Evolutionary conservation across 345 rosid genomes (phyloP), one percentile per base, ranked within the genome.

Genomic region (Anastatica hierochuntica): DNA sequence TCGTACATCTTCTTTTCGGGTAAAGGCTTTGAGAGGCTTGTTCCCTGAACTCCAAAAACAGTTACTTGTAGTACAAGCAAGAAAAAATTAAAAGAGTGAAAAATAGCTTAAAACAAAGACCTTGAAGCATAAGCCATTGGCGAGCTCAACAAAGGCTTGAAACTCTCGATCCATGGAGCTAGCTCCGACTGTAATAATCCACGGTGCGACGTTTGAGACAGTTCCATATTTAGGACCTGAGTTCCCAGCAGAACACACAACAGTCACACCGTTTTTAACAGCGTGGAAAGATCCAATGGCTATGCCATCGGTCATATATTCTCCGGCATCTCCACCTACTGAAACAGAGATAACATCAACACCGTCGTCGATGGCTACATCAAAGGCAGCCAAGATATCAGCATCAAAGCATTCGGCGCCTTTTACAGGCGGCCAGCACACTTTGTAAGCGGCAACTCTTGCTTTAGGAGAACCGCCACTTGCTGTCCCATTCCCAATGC

Each of bases 161-260:
- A 89, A 83, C 56, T 78, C 82, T 10, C 95, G 69, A 48, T 89
- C 90, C 3, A 74, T 72, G 12, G 94, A 79, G 68, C 82, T 83
- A 24, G 97, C 97, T 4, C 79, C 97, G 8, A 85, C 76, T 0
- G 95, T 85, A 29, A 89, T 37, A 59, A 77, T 49, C 97, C 95
- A 89, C 0, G 97, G 97, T 10, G 92, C 72, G 5, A 75, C 59
- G 51, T 85, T 88, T 4, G 74, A 47, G 2, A 81, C 89, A 4
- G 82, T 61, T 10, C 56, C 74, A 10, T 64, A 46, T n/a, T 14
- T n/a, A 8, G 97, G 97, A 11, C 95, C 97, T 0, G 74, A 68
- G 45, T 89, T 89, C 0, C 95, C 97, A 3, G 74, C 83, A 0
- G 83, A 78, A 8, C 53, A 20, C 40, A 74, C 71, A 21, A 72